Base-by-base conservation (phyloP, 257 asterid genomes). In the Plectranthus barbatus region DNA sequence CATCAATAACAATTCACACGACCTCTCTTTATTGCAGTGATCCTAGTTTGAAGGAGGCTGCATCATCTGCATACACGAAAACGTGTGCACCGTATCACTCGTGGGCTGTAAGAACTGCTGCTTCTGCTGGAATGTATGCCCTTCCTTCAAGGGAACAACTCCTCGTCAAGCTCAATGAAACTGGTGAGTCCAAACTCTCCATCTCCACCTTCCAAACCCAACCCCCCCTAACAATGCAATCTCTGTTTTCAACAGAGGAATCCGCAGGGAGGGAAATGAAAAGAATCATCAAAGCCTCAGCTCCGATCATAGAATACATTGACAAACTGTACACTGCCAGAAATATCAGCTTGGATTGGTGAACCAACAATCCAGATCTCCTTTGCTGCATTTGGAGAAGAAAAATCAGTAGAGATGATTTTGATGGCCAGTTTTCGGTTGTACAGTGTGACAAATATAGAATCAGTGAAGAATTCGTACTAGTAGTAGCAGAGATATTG, bases 51-150 rank as follows among this genome's bases (percentile, higher is more conserved):
- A 90, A 69, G 70, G 96, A 81, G 41, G 94, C 95, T 1, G 95
- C 96, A 41, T 83, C 95, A 36, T 56, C 70, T 9, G 96, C 97
- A 17, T 90, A 87, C 44, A 72, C 84, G 7, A 67, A 74, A 52
- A 92, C 93, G 7, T 87, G 96, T 52, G 95, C 97, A 24, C 90
- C 92, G 0, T 90, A 81, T 66, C 96, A 90, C 76, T 72, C 95
- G 4, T 90, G 97, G 97, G 87, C 93, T 0, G 82, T 90, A 18
- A 80, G 97, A 64, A 77, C 97, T 33, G 96, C 96, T 18, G 97
- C 80, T 58, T 77, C 79, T 20, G 97, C 97, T 0, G 97, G 97
- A 7, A 87, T 90, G 96, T 87, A 84, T 65, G 85, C 96, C 6
- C 81, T 90, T 57, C 97, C 97, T 2, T 60, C 96, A 2, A 79